Evolutionary conservation across 2,329 filamentous ascomycete species (phyloP), one percentile per base, ranked within the genome.

Genomic region (Fusarium devonianum): DNA sequence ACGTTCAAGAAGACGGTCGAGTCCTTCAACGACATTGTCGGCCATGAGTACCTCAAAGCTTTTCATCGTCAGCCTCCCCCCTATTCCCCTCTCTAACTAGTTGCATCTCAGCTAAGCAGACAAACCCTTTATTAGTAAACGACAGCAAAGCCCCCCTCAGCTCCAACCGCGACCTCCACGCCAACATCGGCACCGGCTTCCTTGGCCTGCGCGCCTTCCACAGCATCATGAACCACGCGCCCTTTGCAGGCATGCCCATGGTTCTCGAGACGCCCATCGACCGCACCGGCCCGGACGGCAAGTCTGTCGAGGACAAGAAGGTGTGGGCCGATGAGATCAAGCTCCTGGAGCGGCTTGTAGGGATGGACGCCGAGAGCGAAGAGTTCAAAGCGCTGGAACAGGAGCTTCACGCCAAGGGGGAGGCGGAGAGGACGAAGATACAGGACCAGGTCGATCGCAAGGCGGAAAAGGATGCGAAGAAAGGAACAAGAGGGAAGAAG

Each of bases 281-380:
- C 54, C 80, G 80, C 26, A 83, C 84, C 34, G 85, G 82, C 13
- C 74, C 78, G 36, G 78, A 86, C 57, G 88, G 87, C 32, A 87
- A 87, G 70, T 78, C 79, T 19, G 71, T 86, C 26, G 89, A 96
- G 66, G 91, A 97, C 70, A 90, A 87, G 70, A 78, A 83, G 42
- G 81, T 97, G 12, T 97, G 93, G 92, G 92, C 92, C 1, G 81
- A 86, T 34, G 94, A 99, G 75, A 97, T 99, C 73, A 97, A 97
- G 76, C 77, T 97, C 57, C 80, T 99, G 5, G 94, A 99, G 73
- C 85, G 85, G 34, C 77, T 99, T 39, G 88, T 97, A 29, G 93
- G 87, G 7, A 90, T 92, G 83, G 88, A 97, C 68, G 69, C 83
- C 0, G 87, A 91, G 25, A 78, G 83, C n/a, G 78, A 86, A 7